Evolutionary conservation across 345 rosid genomes (phyloP), one percentile per base, ranked within the genome.

Genomic region (Eucalyptus guilfoylei): DNA sequence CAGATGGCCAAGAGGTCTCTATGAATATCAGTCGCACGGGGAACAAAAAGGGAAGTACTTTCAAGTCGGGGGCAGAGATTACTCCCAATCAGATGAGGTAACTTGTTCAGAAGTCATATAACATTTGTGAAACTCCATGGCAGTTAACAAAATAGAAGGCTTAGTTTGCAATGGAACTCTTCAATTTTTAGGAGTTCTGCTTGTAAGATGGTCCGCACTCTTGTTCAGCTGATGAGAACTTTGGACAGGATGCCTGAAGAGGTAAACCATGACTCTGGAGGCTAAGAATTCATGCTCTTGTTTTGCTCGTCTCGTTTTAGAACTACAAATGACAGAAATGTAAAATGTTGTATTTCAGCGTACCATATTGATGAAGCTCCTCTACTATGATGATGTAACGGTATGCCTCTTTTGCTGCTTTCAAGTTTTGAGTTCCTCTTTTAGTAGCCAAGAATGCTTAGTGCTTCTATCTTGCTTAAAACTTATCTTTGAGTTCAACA

Each of bases 11-110:
- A 89, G 98, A 98, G 90, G 99, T 98, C 69, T 91, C 93, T 52
- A 96, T 98, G 98, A 96, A 97, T 89, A 89, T 98, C 91, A 96
- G 93, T 89, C 99, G 96, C 86, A 94, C 90, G 89, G 99, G 99
- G 80, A 95, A 91, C 92, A 97, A 94, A 94, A 96, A 94, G 48
- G 97, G 97, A 89, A 95, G 95, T 86, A 92, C 95, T 47, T 95
- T 98, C 92, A 95, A 94, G 91, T 95, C 98, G 72, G 92, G 94
- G 55, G 86, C 95, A 62, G 98, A 96, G 92, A 93, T 96, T 89
- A 97, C 99, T 86, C 96, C 99, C 85, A 96, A 94, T 90, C 98
- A 98, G 92, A 96, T 98, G 99, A 95, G 99, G 99, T 98, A 49
- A 50, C 88, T 58, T 49, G 47, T 86, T 50, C 80, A 80, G 52